A percentile compares a stretch with the other conserved stretches of the same genome.
These are phyloP conservation scores for Melampsora americana DNA, from an alignment of 1,284 basidiomycete genomes.

Conservation along the genomic window DNA sequence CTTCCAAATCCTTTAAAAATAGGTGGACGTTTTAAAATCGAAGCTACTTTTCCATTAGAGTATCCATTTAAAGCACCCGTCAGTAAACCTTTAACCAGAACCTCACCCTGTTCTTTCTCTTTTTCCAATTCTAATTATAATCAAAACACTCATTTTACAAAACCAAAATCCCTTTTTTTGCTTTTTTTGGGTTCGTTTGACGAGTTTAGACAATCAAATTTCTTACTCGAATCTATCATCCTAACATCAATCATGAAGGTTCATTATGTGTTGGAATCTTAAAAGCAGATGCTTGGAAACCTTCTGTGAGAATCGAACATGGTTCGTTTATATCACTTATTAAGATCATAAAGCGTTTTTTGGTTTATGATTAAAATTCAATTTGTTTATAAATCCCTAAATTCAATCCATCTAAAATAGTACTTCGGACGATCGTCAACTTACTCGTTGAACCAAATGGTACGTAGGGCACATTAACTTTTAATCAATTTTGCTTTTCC, in stretches of 20 bases:
- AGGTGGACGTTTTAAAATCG: conserved; percentile 46
- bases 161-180: no score
- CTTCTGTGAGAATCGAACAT: conserved; percentile 52
- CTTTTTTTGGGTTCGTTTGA: no score
- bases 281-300: conserved; percentile 54
- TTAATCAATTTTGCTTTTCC: background rate
- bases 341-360: background rate
- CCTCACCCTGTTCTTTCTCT: no score
- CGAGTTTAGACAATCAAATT: conserved; percentile 38
- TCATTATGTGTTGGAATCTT: conserved; percentile 52
- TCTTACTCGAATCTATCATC: conserved; percentile 52
- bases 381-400: background rate
- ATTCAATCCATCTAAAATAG: background rate
- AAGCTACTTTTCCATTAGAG: conserved; percentile 53
- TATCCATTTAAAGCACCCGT: conserved; percentile 55
- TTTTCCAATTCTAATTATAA: no score
- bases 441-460: conserved; percentile 38
- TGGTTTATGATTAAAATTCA: no score
- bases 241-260: conserved; percentile 53
- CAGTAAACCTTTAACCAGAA: conserved; percentile 46
- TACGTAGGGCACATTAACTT: background rate
- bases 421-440: conserved; percentile 31
- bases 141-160: no score
- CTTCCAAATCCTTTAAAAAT: no score
- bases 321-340: conserved; percentile 50